These are phyloP conservation scores for Salix caprea DNA, from an alignment of 345 rosid genomes.

Conservation along the genomic window DNA sequence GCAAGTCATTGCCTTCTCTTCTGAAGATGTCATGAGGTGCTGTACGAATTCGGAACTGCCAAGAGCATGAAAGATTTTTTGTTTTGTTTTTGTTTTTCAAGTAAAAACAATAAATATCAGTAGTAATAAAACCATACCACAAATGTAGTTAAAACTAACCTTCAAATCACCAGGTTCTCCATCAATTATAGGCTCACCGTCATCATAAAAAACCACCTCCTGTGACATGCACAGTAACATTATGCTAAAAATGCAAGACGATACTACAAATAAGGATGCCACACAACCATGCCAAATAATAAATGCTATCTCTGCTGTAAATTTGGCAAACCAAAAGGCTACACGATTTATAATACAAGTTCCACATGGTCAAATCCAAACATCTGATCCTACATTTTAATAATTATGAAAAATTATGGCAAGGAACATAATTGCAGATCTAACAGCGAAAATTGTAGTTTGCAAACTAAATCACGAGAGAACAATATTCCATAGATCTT, in stretches of 20 bases:
- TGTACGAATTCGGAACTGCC: conserved; percentile 82
- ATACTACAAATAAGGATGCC: neutral
- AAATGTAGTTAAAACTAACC: conserved; percentile 31
- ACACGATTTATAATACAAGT: neutral
- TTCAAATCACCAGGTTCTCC: conserved; percentile 98
- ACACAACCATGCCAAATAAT: neutral
- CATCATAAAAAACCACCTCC: conserved; percentile 96
- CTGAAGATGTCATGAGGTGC: conserved; percentile 77
- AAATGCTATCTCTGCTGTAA: neutral
- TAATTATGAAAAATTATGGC: neutral
- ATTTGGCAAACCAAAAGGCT: neutral
- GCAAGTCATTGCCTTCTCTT: conserved; percentile 90
- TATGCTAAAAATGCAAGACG: neutral
- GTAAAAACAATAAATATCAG: neutral
- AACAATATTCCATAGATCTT: neutral
- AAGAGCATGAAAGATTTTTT: neutral
- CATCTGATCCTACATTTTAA: neutral
- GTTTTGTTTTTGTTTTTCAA: neutral
- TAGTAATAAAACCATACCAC: neutral
- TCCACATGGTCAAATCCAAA: neutral
- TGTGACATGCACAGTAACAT: conserved; percentile 27
- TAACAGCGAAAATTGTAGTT: neutral
- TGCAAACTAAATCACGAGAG: neutral
- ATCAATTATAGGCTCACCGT: conserved; percentile 89
- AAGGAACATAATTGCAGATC: neutral